Base-by-base conservation (phyloP, 2,329 filamentous ascomycete genomes). In the Scedosporium aurantiacum region DNA sequence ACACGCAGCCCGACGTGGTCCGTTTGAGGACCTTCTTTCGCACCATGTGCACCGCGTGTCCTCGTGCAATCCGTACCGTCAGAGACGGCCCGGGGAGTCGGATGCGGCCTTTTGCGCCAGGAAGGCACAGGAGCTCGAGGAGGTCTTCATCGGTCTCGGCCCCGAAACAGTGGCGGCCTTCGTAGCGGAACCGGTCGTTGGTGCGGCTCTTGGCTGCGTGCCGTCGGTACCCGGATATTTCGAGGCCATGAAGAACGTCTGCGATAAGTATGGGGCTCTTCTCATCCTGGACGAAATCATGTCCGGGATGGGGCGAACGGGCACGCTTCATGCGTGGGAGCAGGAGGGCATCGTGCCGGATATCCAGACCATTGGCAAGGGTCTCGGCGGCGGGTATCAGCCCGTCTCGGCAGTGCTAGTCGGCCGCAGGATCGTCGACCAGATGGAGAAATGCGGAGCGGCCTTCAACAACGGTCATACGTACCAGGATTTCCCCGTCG, bases 221-320 rank as follows among this genome's bases (percentile, higher is more conserved):
- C 80, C 86, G 0, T 76, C 86, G 0, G 78, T 86, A 0, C 74
- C 77, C 0, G 88, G 88, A 0, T 94, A 94, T 65, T 83, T 92
- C 58, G 73, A 77, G 58, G 87, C 86, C 0, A 83, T 93, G 72
- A 81, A 82, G 67, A 74, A 75, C 1, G 76, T 94, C 1, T 94
- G 90, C 70, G 80, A 87, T 60, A 83, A 82, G 63, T 78, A 93
- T 67, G 89, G 87, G 0, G 84, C 87, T 0, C 79, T 94, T 0
- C 76, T 94, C 21, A 86, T 93, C 54, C 73, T 93, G 0, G 90
- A 94, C 68, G 90, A 93, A 60, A 79, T 91, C 55, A 90, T 91
- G 87, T 86, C 82, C 56, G 86, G 86, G 1, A 81, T 81, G 71
- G 85, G 85, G 1, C 74, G 84, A 1, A 79, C 78, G 0, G 85